A percentile compares a stretch with the other conserved stretches of the same genome.
phyloP scores from a whole-genome alignment of 2,329 filamentous ascomycete genomes.

The Daldinia eschscholtzii region DNA sequence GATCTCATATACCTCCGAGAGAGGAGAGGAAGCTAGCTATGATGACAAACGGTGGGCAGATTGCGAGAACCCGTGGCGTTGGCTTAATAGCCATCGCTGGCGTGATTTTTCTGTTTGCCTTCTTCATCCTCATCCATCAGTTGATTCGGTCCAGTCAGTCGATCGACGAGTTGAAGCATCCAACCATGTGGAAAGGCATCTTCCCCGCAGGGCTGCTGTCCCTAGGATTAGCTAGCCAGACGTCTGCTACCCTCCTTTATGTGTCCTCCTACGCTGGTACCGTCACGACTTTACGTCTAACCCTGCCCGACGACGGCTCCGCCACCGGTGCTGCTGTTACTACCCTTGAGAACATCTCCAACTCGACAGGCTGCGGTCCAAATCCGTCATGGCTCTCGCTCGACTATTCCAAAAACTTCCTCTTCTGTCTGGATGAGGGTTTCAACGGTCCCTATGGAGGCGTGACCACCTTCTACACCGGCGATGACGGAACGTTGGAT shows the following conservation, averaged over 20 bases:
- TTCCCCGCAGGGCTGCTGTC: conserved; percentile 48
- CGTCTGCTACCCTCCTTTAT: conserved; percentile 59
- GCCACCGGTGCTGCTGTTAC: conserved; percentile 46
- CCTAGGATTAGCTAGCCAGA: conserved; percentile 49
- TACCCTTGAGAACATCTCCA: conserved; percentile 58
- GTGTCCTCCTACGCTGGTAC: conserved; percentile 63
- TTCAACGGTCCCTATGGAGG: conserved; percentile 42
- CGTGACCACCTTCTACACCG: conserved; percentile 52
- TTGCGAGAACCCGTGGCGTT: conserved; percentile 32
- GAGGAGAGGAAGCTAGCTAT: conserved; percentile 25
- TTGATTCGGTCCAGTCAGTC: conserved; percentile 39
- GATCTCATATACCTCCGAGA: conserved; percentile 23
- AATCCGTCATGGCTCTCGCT: conserved; percentile 73
- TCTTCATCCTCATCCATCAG: conserved; percentile 37
- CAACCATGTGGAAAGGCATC: conserved; percentile 49
- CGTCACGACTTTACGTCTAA: conserved; percentile 63
- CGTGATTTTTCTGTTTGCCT: conserved; percentile 37
- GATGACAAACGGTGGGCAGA: conserved; percentile 34
- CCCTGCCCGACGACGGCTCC: conserved; percentile 44
- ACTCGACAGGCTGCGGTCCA: conserved; percentile 62
- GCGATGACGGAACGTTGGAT: conserved; percentile 63
- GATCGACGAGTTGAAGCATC: conserved; percentile 37
- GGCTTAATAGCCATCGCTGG: conserved; percentile 39
- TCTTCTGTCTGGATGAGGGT: conserved; percentile 74
- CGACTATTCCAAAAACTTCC: conserved; percentile 60